phyloP scores from a whole-genome alignment of 805 yeast species.

The Suhomyces vadensis region DNA sequence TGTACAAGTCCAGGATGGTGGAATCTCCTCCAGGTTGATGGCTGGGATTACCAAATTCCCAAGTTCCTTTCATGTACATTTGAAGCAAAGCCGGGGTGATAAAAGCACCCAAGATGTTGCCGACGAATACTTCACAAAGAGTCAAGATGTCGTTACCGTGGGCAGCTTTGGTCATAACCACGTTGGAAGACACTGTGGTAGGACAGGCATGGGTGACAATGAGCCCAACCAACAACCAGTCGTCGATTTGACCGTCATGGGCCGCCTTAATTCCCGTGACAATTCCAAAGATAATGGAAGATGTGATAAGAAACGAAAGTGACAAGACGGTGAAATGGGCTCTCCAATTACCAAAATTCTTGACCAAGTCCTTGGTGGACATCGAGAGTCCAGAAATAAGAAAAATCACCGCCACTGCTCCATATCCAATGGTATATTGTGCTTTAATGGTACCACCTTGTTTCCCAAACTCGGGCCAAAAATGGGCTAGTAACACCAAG shows the following conservation, averaged over 20 bases:
- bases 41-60: conserved; percentile 78
- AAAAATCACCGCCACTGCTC: conserved; percentile 85
- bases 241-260: conserved; percentile 55
- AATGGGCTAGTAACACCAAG: conserved; percentile 71
- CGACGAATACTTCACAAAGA: conserved; percentile 81
- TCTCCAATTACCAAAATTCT: conserved; percentile 75
- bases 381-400: conserved; percentile 79
- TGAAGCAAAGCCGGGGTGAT: conserved; percentile 84
- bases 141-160: conserved; percentile 80
- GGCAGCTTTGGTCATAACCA: conserved; percentile 86
- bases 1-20: conserved; percentile 59
- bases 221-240: conserved; percentile 79
- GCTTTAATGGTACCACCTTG: conserved; percentile 77
- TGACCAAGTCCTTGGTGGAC: conserved; percentile 59
- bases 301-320: conserved; percentile 70
- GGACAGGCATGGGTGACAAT: conserved; percentile 86
- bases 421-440: conserved; percentile 77
- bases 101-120: conserved; percentile 83
- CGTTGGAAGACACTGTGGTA: conserved; percentile 89
- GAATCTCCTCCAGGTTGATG: conserved; percentile 48
- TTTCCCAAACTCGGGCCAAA: conserved; percentile 80
- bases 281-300: conserved; percentile 71
- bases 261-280: conserved; percentile 66
- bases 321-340: conserved; percentile 73
- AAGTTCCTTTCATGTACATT: conserved; percentile 57